Base-by-base conservation (phyloP, 495 filamentous ascomycete genomes). In the Pyrenopolyporus hunteri region DNA sequence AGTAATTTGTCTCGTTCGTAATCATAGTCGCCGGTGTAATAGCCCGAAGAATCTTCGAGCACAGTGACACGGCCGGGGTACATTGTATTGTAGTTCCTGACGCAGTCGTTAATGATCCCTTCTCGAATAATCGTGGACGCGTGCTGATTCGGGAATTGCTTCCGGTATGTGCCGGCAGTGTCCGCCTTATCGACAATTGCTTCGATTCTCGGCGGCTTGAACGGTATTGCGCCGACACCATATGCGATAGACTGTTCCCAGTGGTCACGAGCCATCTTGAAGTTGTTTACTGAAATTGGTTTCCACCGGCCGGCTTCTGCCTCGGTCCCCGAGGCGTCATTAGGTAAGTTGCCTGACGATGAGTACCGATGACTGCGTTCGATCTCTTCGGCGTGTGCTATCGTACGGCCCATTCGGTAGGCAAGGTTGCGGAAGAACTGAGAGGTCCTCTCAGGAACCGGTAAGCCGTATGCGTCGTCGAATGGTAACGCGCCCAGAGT, bases 341-440 rank as follows among this genome's bases (percentile, higher is more conserved):
- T n/a, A n/a, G n/a, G n/a, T n/a, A n/a, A n/a, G 0, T 35, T 26
- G 22, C 36, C 22, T 13, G 43, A 4, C 14, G 3, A 50, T 10
- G 58, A 19, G 48, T 56, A 59, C 37, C 39, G 63, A 25, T 67
- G 54, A 43, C 66, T 53, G 2, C 45, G 16, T 50, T 60, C 52
- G 16, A 71, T 65, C 13, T 51, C 39, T 22, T 52, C 42, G 8
- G 48, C 54, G 43, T 71, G 58, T 28, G 51, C 52, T 31, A 71
- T 36, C 7, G 69, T 71, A 26, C 60, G 57, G 8, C 69, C 69
- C 66, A 69, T 66, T 7, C 69, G 59, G 17, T 57, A 69, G 22
- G 69, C 69, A 25, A 71, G 48, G 8, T 69, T 71, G 22, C 69
- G 67, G 26, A 69, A 63, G 42, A 71, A 71, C 23, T 71, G 69